Evolutionary conservation across 768 basidiomycete species (phyloP).

Genomic region (Clavulina sp.): DNA sequence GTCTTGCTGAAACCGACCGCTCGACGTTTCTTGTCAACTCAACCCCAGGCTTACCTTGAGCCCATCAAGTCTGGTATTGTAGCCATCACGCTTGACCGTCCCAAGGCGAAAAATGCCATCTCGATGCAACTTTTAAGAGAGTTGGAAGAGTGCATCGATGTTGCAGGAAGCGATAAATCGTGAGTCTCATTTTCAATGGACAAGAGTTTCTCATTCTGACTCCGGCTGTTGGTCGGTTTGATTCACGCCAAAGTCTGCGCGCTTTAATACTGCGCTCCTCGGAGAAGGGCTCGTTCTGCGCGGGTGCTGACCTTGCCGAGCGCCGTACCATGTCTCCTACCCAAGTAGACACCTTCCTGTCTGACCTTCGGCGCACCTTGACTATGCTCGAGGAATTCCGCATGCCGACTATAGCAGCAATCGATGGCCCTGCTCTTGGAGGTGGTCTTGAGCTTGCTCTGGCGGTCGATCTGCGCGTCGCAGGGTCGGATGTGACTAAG

Average conservation of each 20-base stretch:
- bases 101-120: conserved; percentile 76
- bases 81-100: conserved; percentile 63
- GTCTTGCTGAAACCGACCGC: no score
- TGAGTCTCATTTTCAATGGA: neutral
- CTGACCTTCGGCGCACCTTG: conserved; percentile 52
- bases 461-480: conserved; percentile 80
- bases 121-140: conserved; percentile 57
- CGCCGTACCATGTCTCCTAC: conserved; percentile 61
- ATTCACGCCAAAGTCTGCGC: conserved; percentile 40
- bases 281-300: conserved; percentile 65
- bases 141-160: conserved; percentile 8
- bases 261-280: conserved; percentile 73
- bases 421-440: conserved; percentile 85
- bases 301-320: conserved; percentile 80
- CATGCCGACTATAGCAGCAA: conserved; percentile 80
- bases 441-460: conserved; percentile 82
- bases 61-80: conserved; percentile 31
- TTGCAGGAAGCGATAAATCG: neutral
- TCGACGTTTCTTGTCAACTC: no score
- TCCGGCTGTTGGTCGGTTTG: no score
- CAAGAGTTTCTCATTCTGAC: neutral
- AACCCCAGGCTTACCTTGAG: conserved; percentile 13
- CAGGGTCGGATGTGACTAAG: conserved; percentile 43
- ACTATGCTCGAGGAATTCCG: conserved; percentile 63
- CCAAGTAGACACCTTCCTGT: conserved; percentile 64